Evolutionary conservation across 83 land plant genomes (phyloP), one percentile per base, ranked within the genome.

Genomic region (Thuja plicata): DNA sequence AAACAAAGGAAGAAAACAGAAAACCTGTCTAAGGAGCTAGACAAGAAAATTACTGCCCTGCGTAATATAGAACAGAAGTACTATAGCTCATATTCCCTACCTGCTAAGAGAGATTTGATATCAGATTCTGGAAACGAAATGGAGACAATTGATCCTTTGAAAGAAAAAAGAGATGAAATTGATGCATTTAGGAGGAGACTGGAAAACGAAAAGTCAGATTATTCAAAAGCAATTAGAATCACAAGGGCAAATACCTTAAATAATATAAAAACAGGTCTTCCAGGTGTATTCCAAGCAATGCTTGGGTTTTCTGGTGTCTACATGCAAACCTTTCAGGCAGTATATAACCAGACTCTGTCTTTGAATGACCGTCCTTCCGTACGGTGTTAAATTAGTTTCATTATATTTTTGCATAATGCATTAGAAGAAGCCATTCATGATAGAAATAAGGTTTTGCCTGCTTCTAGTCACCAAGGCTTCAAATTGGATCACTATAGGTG

Each of bases 201-300:
- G 37, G 97, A 94, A 82, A 95, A 93, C 41, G 99, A 98, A 89
- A 89, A 85, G 89, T 19, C 87, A 37, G 92, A 90, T 88, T 93
- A 93, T 90, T 46, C 91, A 41, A 97, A 94, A 89, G 95, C 97
- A 0, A 89, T 93, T 43, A 90, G 91, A 84, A 97, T 94, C 54
- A 96, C 98, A 0, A 87, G 99, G 87, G 94, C 93, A 40, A 95
- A 95, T 96, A 96, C 99, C 30, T 95, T 96, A 38, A 97, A 94
- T 85, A 98, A 95, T 89, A 93, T 98, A 32, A 96, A 97, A 83
- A 97, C 97, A 52, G 99, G 99, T 15, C 88, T 98, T 84, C 99
- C 99, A 2, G 95, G 97, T 19, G 96, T 98, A 83, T 96, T 98
- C 88, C 97, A 97, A 80, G 95, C 99, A 12, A 85, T 98, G 90